Evolutionary conservation across 495 filamentous ascomycete genomes (phyloP).

Genomic region (Xanthoparmelia taractica): DNA sequence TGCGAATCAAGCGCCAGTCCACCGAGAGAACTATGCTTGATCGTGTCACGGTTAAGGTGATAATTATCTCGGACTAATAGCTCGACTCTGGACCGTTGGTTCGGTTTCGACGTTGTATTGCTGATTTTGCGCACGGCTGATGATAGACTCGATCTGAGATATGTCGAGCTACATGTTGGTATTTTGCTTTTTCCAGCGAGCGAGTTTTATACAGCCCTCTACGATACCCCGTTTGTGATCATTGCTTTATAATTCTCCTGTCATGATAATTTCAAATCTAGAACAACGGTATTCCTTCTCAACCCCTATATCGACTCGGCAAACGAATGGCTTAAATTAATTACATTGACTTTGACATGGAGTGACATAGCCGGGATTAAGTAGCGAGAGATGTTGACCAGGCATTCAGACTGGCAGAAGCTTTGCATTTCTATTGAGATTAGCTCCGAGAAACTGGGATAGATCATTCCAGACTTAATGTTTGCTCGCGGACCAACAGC

Average conservation of each 20-base stretch:
- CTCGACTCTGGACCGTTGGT: neutral
- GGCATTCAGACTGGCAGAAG: neutral
- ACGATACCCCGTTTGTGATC: neutral
- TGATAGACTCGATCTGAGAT: neutral
- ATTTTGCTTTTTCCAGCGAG: neutral
- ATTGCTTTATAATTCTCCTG: neutral
- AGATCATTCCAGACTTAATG: too few species aligned
- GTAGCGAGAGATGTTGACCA: neutral
- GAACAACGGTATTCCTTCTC: too few species aligned
- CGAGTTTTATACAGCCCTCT: neutral
- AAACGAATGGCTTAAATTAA: neutral
- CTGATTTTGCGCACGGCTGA: neutral
- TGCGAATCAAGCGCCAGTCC: neutral
- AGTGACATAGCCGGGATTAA: neutral
- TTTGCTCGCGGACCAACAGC: neutral
- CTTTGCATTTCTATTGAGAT: neutral
- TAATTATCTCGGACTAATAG: neutral
- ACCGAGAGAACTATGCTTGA: conserved; percentile 1
- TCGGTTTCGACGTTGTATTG: neutral
- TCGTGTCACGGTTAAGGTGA: neutral
- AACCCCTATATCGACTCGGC: too few species aligned
- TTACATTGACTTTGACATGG: too few species aligned
- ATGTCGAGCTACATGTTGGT: neutral
- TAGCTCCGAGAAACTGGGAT: neutral
- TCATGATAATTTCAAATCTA: neutral